Conservation (phyloP, 805 yeast genomes). For the Metschnikowia gelsemii region DNA sequence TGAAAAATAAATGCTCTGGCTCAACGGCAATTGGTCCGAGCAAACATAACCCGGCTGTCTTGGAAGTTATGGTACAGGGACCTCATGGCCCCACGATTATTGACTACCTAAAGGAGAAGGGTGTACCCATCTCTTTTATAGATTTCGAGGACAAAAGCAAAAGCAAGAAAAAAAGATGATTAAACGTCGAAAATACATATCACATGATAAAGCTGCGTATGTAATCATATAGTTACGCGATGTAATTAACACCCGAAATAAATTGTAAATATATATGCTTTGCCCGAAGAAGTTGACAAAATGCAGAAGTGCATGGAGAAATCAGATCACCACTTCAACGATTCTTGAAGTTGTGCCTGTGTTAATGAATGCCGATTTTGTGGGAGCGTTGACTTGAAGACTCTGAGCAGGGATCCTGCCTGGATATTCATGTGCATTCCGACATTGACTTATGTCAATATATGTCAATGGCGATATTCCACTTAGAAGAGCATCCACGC, state of each 20-base stretch:
- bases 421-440: slow-evolving; percentile 62
- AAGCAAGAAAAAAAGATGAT: slow-evolving; percentile 45
- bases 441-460: slow-evolving; percentile 69
- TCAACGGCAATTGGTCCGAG: slow-evolving; percentile 73
- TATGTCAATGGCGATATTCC: slow-evolving; percentile 52
- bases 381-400: slow-evolving; percentile 49
- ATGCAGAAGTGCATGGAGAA: not conserved
- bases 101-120: slow-evolving; percentile 58
- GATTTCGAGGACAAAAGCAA: slow-evolving; percentile 62
- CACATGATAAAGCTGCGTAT: too few species aligned
- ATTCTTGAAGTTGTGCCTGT: slow-evolving; percentile 53
- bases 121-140: slow-evolving; percentile 67
- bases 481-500: slow-evolving; percentile 64
- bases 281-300: not conserved
- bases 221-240: not conserved
- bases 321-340: slow-evolving; percentile 54
- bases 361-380: slow-evolving; percentile 58
- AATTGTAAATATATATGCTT: not conserved
- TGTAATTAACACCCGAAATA: slow-evolving; percentile 3
- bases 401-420: slow-evolving; percentile 59
- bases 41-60: slow-evolving; percentile 50
- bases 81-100: slow-evolving; percentile 67
- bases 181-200: too few species aligned
- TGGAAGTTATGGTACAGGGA: slow-evolving; percentile 87
- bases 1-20: slow-evolving; percentile 83